Percentiles rank a stretch among this genome's conserved stretches.
phyloP scores from a whole-genome alignment of 805 yeast species.

The Spathaspora passalidarum region DNA sequence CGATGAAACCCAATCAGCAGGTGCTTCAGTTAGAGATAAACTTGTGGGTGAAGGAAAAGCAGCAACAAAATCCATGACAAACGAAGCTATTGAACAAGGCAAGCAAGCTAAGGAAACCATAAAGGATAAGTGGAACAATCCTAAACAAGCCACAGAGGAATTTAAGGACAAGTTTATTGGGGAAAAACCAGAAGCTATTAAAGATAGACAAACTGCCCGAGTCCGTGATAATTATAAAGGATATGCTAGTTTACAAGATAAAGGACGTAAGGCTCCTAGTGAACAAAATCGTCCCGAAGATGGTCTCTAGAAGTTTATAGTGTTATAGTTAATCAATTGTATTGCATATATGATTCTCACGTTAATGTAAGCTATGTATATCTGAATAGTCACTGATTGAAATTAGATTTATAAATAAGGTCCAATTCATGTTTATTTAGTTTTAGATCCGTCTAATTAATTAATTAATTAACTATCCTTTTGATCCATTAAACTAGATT shows the following conservation, averaged over 20 bases:
- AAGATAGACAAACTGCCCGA: background rate
- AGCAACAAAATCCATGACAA: no score
- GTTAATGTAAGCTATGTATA: no score
- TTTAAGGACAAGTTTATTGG: background rate
- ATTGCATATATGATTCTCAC: no score
- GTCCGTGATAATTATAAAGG: constrained; percentile 26
- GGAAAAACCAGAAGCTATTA: constrained; percentile 20
- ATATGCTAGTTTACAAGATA: constrained; percentile 40
- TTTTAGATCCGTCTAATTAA: no score
- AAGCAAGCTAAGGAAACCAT: no score
- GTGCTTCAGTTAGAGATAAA: background rate
- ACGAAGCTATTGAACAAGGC: no score
- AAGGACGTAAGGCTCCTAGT: constrained; percentile 38
- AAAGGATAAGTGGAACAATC: no score
- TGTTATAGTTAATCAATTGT: background rate
- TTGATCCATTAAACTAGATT: no score
- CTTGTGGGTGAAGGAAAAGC: constrained; percentile 15
- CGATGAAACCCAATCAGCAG: constrained; percentile 4
- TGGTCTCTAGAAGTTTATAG: constrained; percentile 23
- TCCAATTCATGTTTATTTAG: no score
- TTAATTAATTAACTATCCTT: no score
- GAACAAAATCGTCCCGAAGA: constrained; percentile 49
- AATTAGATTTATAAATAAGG: no score
- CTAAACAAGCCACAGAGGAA: constrained; percentile 10
- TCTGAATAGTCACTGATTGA: no score